phyloP scores from a whole-genome alignment of 2,329 filamentous ascomycete genomes.

The Graphilbum ipis-grandicollis region DNA sequence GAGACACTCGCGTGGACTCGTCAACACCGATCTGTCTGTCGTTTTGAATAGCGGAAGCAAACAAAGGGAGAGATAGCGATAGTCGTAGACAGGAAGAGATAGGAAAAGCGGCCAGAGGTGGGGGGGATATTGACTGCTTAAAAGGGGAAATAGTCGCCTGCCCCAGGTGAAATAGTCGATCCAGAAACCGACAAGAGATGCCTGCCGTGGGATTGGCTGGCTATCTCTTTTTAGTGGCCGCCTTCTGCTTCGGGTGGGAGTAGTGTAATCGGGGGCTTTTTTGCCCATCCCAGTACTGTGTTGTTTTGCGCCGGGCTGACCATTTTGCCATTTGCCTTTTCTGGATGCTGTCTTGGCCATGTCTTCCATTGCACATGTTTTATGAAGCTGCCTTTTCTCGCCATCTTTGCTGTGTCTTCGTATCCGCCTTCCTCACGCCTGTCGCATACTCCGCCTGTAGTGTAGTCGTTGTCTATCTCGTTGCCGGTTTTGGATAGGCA shows the following conservation, averaged over 20 bases:
- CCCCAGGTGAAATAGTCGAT: too few relatives aligned
- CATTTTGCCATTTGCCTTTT: too few relatives aligned
- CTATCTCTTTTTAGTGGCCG: slow-evolving; percentile 1
- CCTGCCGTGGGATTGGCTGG: slow-evolving; percentile 4
- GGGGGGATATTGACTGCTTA: slow-evolving; percentile 1
- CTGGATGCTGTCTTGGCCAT: too few relatives aligned
- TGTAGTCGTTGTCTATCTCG: too few relatives aligned
- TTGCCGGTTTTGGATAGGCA: too few relatives aligned
- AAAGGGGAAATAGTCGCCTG: neutral
- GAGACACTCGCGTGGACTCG: neutral
- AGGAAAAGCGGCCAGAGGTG: slow-evolving; percentile 3
- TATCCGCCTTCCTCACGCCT: too few relatives aligned
- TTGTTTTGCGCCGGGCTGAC: too few relatives aligned
- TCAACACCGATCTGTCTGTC: too few relatives aligned
- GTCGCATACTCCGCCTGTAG: too few relatives aligned
- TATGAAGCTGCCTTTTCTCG: too few relatives aligned
- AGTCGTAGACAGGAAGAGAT: neutral
- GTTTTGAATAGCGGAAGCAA: neutral
- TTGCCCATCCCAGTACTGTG: slow-evolving; percentile 3
- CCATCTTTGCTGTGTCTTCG: too few relatives aligned
- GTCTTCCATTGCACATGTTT: too few relatives aligned
- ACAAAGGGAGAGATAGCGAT: slow-evolving; percentile 5
- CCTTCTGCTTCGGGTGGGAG: slow-evolving; percentile 1
- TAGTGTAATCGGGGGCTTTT: slow-evolving; percentile 3
- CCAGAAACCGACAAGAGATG: slow-evolving; percentile 3